These are phyloP conservation scores for Plasmopara viticola DNA, from an alignment of 352 stramenopile species.

Conservation along the genomic window DNA sequence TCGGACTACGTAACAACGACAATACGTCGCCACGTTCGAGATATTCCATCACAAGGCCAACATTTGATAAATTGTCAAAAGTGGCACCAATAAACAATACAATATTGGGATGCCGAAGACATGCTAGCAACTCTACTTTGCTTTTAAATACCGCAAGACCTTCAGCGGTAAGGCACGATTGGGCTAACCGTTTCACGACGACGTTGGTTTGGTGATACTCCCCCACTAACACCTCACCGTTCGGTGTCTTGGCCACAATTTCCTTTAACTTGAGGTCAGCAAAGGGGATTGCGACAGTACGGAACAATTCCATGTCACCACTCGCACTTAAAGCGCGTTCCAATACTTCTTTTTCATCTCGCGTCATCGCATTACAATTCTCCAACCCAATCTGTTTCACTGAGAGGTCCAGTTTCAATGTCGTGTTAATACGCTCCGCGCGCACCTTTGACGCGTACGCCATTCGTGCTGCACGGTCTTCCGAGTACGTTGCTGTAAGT, in stretches of 20 bases:
- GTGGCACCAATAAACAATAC: slow-evolving; percentile 83
- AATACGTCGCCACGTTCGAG: slow-evolving; percentile 66
- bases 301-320: slow-evolving; percentile 49
- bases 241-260: slow-evolving; percentile 59
- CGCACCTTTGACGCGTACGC: slow-evolving; percentile 70
- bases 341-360: slow-evolving; percentile 53
- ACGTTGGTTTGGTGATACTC: slow-evolving; percentile 74
- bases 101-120: slow-evolving; percentile 80
- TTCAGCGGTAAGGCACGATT: slow-evolving; percentile 50
- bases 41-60: slow-evolving; percentile 75
- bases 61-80: slow-evolving; percentile 74
- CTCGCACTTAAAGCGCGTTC: slow-evolving; percentile 40
- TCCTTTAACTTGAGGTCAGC: slow-evolving; percentile 64
- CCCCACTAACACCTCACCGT: slow-evolving; percentile 57
- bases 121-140: slow-evolving; percentile 71
- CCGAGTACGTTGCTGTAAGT: slow-evolving; percentile 67
- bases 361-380: slow-evolving; percentile 47
- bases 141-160: slow-evolving; percentile 67
- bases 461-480: slow-evolving; percentile 60
- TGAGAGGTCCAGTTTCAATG: slow-evolving; percentile 69
- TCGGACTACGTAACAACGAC: slow-evolving; percentile 50
- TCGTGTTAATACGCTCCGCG: slow-evolving; percentile 76
- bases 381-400: slow-evolving; percentile 66
- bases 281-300: slow-evolving; percentile 73
- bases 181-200: slow-evolving; percentile 67